These are phyloP conservation scores for Comarum palustre DNA, from an alignment of 306 rosid species.

Conservation along the genomic window DNA sequence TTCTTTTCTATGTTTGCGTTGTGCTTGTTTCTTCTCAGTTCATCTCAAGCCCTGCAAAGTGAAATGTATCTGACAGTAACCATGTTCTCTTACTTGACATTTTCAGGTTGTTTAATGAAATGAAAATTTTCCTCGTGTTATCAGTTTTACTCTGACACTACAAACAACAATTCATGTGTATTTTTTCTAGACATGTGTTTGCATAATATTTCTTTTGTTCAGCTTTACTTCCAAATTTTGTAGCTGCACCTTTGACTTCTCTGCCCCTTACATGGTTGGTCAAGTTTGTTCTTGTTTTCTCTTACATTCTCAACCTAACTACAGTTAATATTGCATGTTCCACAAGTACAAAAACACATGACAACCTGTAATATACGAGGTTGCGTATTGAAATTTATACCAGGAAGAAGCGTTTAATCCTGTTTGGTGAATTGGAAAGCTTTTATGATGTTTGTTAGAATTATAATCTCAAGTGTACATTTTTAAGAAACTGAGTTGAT, in stretches of 20 bases:
- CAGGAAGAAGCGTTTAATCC: neutral
- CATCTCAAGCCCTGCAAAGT: neutral
- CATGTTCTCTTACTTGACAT: neutral
- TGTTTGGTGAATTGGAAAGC: constrained; percentile 3
- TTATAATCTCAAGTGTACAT: neutral
- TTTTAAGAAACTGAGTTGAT: neutral
- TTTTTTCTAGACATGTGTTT: neutral
- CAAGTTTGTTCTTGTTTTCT: constrained; percentile 18
- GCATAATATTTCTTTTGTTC: neutral
- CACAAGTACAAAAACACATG: neutral
- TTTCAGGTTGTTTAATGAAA: neutral
- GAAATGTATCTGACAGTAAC: neutral
- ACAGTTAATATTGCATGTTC: neutral
- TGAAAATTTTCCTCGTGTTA: neutral
- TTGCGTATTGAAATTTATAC: neutral
- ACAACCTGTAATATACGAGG: neutral
- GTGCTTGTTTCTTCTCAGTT: constrained; percentile 5
- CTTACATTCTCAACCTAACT: neutral
- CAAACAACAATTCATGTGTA: neutral
- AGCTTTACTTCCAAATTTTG: constrained; percentile 17
- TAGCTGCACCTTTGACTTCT: constrained; percentile 22
- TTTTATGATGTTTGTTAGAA: neutral
- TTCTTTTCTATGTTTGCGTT: too few species aligned
- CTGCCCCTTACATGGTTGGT: constrained; percentile 10
- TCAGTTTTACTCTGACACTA: neutral